Evolutionary conservation across 768 basidiomycete genomes (phyloP), one percentile per base, ranked within the genome.

Genomic region (Hericium rajendrae): DNA sequence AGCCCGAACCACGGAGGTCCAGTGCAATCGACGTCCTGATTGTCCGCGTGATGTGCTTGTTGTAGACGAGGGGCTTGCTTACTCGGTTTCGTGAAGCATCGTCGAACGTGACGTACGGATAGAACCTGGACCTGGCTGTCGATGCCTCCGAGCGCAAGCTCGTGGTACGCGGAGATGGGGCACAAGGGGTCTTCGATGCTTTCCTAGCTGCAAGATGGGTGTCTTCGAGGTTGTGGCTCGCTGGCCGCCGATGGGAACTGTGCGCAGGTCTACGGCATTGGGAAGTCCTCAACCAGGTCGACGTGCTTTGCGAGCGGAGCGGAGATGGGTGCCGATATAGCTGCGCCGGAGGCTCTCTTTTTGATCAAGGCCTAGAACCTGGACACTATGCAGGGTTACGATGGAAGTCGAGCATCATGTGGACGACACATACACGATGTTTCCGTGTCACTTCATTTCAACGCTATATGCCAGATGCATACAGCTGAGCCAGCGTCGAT

Each of bases 91-190:
- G 3, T 70, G 72, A 13, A 86, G 65, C 1, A 73, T 72, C 73
- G 6, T 65, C 61, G 15, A 54, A 48, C 9, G 62, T 54, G 16
- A 65, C 54, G 1, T 64, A 64, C 28, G 72, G 64, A 20, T 76
- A 66, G 24, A 24, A 24, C 24, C 24, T 24, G 11, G 66, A 66
- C 24, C 66, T 65, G 3, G 74, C 64, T 37, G 28, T 70, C 57
- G 10, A 79, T 69, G 0, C 76, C 78, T 6, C 78, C 75, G 39
- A 78, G 67, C 0, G 73, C 78, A 41, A 81, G 76, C 60, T 86
- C 84, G 12, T 82, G 65, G 60, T 85, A 85, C 1, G 85, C 76
- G 0, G 84, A 85, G 1, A 82, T 85, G 10, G 86, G 85, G 60
- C 85, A 86, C 4, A 86, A 72, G 0, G 81, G 72, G 37, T 49